Base-by-base conservation (phyloP, 352 stramenopile species). In the Globisporangium lucens region DNA sequence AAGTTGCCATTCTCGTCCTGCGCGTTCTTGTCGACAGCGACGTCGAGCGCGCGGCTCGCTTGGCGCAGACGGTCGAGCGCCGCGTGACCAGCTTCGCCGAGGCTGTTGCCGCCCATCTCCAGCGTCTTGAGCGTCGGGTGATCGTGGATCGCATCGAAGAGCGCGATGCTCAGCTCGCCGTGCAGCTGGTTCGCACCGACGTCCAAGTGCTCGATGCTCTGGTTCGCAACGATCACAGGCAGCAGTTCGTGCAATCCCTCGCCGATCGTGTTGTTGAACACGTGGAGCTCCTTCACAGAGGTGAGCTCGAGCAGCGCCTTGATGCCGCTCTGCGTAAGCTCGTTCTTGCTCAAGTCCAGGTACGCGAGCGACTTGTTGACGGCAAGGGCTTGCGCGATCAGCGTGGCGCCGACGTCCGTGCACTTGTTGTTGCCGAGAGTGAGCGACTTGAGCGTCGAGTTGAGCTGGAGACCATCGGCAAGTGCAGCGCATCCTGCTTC, bases 31-130 rank as follows among this genome's bases (percentile, higher is more conserved):
- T 95, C 83, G 20, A 85, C 85, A 43, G 85, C 87, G 36, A 95
- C 82, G 70, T 95, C 87, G 6, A 95, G 72, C 4, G 41, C 55
- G 7, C 60, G 78, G 68, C 93, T 95, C 0, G 73, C 81, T 3
- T 70, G 66, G 20, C 82, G 83, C 57, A 95, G 72, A 33, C 63
- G 71, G 36, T 93, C 83, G 17, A 95, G 78, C 51, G 87, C 87
- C 0, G 70, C 75, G 53, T 87, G 82, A 29, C 87, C 87, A 13
- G 78, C 71, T 61, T 91, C 78, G 8, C 85, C 87, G 1, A 95
- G 71, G 29, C 81, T 90, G 71, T 95, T 95, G 68, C 87, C 87
- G 67, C 87, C 87, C 80, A 95, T 90, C 61, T 95, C 87, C 15
- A 93, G 79, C 29, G 87, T 95, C 69, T 80, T 80, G n/a, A 95